Evolutionary conservation across 176 grass and related monocot genomes (phyloP).

Genomic region (Hyparrhenia diplandra): DNA sequence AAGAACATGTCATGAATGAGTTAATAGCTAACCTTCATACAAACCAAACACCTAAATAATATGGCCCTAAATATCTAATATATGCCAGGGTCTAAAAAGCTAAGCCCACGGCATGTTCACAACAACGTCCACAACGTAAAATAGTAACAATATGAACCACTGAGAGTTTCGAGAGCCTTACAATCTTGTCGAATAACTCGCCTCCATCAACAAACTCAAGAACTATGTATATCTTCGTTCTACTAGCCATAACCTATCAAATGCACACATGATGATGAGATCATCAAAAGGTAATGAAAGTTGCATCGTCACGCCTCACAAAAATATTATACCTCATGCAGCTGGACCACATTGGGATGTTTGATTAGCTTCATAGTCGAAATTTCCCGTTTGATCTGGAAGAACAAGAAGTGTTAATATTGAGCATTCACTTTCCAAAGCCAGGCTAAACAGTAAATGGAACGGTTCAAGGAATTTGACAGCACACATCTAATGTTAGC

Average conservation of each 20-base stretch:
- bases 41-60: not conserved
- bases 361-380: conserved; percentile 97
- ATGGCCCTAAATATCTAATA: not conserved
- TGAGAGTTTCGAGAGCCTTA: conserved; percentile 35
- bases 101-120: not conserved
- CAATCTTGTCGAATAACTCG: conserved; percentile 95
- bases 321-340: conserved; percentile 66
- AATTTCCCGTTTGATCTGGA: conserved; percentile 95
- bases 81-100: not conserved
- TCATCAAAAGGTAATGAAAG: not conserved
- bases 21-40: conserved; percentile 1
- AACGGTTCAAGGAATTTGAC: not conserved
- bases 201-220: conserved; percentile 97
- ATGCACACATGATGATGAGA: not conserved
- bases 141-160: not conserved
- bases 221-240: conserved; percentile 97
- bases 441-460: not conserved
- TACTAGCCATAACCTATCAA: conserved; percentile 92
- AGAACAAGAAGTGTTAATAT: not conserved
- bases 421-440: not conserved
- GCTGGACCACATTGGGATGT: conserved; percentile 88
- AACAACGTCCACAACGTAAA: not conserved
- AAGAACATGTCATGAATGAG: not conserved
- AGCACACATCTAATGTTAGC: not conserved
- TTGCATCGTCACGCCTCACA: not conserved